Evolutionary conservation across 805 yeast species (phyloP), one percentile per base, ranked within the genome.

Genomic region (Spathaspora passalidarum): DNA sequence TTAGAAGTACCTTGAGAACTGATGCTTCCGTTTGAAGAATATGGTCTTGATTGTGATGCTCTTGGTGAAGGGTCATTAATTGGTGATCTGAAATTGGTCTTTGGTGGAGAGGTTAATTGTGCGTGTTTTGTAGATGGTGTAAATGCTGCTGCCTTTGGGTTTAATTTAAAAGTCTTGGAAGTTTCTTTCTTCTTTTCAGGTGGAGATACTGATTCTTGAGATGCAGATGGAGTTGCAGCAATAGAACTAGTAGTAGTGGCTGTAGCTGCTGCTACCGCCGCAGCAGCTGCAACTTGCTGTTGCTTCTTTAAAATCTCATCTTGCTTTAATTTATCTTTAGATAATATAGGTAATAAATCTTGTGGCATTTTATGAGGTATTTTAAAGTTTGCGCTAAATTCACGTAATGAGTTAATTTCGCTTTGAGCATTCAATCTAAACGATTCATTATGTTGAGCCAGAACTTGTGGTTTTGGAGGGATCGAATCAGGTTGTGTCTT

Each of bases 351-450:
- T 49, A 84, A 66, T 49, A 83, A 69, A 55, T 85, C 90, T 16
- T 73, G 64, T 6, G 95, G 92, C 44, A 64, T 54, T 43, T 60
- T 62, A 56, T 79, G 79, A 2, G 85, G 86, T 23, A 90, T 79
- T 63, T 88, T 88, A 65, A 88, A 87, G 54, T 80, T 86, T 41
- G 87, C 88, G 34, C 95, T 80, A 60, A 91, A 90, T 57, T 86
- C 88, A 51, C 80, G 81, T 46, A 88, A 71, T 9, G 87, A 79
- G 51, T 82, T 82, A 51, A 86, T 76, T 60, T 84, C 89, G 50
- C 80, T 78, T 59, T 81, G 80, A 1, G 80, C 76, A 53, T 69
- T 76, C 45, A 74, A 61, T 47, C 76, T 68, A 50, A 68, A 64
- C 13, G 73, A 62, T 49, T 74, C 78, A 40, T 54, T 63, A 11